These are phyloP conservation scores for Microdochium paspali DNA, from an alignment of 2,329 filamentous ascomycete species.

Conservation along the genomic window DNA sequence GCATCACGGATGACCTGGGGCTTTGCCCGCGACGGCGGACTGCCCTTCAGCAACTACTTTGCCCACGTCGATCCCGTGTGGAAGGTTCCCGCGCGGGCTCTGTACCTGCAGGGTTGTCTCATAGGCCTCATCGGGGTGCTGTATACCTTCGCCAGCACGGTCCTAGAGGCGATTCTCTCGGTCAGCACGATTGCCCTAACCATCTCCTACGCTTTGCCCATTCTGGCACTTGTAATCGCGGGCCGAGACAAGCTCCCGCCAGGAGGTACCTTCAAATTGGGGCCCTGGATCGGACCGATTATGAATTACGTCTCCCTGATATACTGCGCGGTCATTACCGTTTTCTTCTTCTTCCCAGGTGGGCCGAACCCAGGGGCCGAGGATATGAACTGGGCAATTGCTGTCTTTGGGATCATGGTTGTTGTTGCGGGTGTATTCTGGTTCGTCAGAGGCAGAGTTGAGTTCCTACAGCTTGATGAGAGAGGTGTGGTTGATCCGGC, in stretches of 20 bases:
- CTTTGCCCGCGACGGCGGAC: constrained; percentile 42
- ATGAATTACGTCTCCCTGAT: constrained; percentile 38
- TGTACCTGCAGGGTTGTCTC: constrained; percentile 40
- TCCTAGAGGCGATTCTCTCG: constrained; percentile 42
- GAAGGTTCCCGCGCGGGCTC: constrained; percentile 40
- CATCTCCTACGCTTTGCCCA: constrained; percentile 41
- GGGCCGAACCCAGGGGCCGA: constrained; percentile 29
- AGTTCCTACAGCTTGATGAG: constrained; percentile 25
- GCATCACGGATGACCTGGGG: constrained; percentile 43
- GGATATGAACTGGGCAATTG: constrained; percentile 51
- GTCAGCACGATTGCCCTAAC: constrained; percentile 48
- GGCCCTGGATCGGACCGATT: constrained; percentile 26
- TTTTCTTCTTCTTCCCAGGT: constrained; percentile 46
- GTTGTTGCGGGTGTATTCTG: constrained; percentile 39
- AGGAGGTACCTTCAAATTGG: constrained; percentile 31
- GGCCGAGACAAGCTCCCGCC: constrained; percentile 43
- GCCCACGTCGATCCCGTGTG: constrained; percentile 32
- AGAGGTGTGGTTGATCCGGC: not conserved
- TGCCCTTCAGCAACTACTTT: constrained; percentile 34
- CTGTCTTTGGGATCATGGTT: constrained; percentile 45
- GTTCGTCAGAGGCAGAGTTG: constrained; percentile 33
- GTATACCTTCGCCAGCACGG: constrained; percentile 43
- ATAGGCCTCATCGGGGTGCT: constrained; percentile 41
- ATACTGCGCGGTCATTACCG: constrained; percentile 40
- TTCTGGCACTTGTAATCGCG: constrained; percentile 32